These are phyloP conservation scores for Pythium angustatum DNA, from an alignment of 352 stramenopile genomes.

Conservation along the genomic window DNA sequence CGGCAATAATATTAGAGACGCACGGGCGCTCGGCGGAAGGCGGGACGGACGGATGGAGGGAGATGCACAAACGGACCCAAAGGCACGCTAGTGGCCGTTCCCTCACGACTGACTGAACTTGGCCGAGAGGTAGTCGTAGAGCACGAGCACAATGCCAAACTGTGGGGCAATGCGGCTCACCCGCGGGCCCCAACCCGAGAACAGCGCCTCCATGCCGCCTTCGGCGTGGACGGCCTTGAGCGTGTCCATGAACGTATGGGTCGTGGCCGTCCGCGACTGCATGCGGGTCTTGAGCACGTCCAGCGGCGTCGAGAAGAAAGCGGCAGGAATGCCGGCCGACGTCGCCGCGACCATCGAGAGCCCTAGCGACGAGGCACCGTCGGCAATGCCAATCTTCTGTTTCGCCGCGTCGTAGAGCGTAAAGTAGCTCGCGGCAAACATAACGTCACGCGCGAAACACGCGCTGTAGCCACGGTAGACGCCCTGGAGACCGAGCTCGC, in stretches of 20 bases:
- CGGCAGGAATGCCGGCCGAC: constrained; percentile 66
- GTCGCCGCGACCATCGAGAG: constrained; percentile 73
- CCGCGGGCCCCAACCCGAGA: constrained; percentile 68
- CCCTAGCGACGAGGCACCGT: constrained; percentile 63
- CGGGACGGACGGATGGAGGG: not conserved
- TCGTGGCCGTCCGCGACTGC: constrained; percentile 60
- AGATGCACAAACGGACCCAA: no score
- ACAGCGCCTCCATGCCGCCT: constrained; percentile 55
- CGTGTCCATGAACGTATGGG: constrained; percentile 49
- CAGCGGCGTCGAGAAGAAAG: constrained; percentile 75
- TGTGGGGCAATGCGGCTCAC: constrained; percentile 76
- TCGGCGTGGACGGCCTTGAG: constrained; percentile 53
- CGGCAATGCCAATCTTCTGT: constrained; percentile 57
- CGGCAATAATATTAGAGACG: constrained; percentile 18
- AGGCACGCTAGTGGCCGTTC: no score
- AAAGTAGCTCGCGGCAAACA: constrained; percentile 81
- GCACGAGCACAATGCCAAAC: constrained; percentile 81
- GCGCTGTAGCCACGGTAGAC: constrained; percentile 77
- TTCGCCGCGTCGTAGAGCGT: constrained; percentile 79
- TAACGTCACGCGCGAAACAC: constrained; percentile 67
- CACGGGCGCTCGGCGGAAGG: no score
- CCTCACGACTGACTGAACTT: constrained; percentile 36
- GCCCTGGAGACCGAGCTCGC: constrained; percentile 59
- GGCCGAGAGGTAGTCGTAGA: constrained; percentile 80
- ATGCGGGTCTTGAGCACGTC: constrained; percentile 83